Percentiles rank a stretch among this genome's conserved stretches.
These are phyloP conservation scores for Echinosophora koreensis DNA, from an alignment of 306 rosid species.

Conservation along the genomic window DNA sequence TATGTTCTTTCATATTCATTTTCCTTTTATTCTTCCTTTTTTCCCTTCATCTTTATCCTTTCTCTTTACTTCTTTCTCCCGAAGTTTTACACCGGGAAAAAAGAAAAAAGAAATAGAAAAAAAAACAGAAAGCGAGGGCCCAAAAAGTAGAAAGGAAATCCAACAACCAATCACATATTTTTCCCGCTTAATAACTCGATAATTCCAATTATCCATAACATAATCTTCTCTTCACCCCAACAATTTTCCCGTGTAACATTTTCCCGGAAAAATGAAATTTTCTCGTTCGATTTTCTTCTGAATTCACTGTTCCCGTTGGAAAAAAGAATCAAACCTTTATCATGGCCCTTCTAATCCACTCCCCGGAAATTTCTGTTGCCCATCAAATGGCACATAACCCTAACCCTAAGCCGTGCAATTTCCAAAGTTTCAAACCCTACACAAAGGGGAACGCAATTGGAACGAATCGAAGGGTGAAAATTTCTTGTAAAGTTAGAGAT, in stretches of 20 bases:
- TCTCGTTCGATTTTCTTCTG: conserved; percentile 34
- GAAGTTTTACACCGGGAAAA: no score
- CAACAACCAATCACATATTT: conserved; percentile 30
- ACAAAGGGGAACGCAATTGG: conserved; percentile 35
- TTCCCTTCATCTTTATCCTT: conserved; percentile 25
- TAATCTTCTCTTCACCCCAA: not conserved
- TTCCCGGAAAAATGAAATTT: conserved; percentile 28
- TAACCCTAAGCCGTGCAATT: conserved; percentile 35
- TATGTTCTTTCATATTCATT: not conserved
- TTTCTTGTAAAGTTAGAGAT: conserved; percentile 9
- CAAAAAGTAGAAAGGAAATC: not conserved
- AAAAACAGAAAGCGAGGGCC: not conserved
- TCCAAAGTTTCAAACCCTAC: conserved; percentile 2
- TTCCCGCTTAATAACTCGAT: not conserved
- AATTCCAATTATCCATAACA: conserved; percentile 39
- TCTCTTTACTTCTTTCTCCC: no score
- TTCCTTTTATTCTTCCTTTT: not conserved
- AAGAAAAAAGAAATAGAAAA: no score
- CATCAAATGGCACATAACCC: conserved; percentile 49
- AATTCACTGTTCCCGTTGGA: not conserved
- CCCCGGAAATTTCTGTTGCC: conserved; percentile 54
- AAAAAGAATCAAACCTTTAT: not conserved
- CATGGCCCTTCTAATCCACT: conserved; percentile 71
- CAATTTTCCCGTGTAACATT: not conserved
- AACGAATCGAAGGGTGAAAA: conserved; percentile 7